Evolutionary conservation across 768 basidiomycete species (phyloP), one percentile per base, ranked within the genome.

Genomic region (Suillus subluteus): DNA sequence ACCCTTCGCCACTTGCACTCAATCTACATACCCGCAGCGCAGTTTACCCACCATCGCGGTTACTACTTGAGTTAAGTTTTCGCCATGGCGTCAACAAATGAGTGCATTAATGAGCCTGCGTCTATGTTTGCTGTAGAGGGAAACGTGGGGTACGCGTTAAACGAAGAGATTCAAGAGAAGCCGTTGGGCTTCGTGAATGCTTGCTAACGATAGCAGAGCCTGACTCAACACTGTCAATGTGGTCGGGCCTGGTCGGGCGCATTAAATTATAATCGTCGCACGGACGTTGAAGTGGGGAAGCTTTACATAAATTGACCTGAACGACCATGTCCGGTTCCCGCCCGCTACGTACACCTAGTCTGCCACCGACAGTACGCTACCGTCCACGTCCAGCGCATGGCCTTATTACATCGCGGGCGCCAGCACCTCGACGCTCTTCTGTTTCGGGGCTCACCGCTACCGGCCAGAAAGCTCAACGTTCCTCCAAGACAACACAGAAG

Each of bases 401-500:
- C 44, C 59, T 62, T 12, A 35, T 62, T 62, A 65, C 62, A 30
- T 2, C 67, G 21, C 58, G 59, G 2, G 4, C 66, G 23, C 50
- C 65, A 41, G 62, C n/a, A 26, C 40, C 71, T 9, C 77, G 79
- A n/a, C 70, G 77, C 9, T 62, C 79, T 4, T 80, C 80, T 12
- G 67, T 75, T 21, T 74, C 79, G 5, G 74, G 77, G 6, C 66
- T 73, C 69, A 73, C 81, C 62, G 73, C 23, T 64, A 75, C 46
- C 56, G 73, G 35, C 62, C 73, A 76, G 1, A 91, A 91, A 73
- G 81, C 84, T 1, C 89, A 91, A 69, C 86, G 96, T 50, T 91
- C 94, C 1, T 94, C 94, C 16, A 98, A 98, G 80, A 95, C 92
- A 0, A 91, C 90, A 1, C 94, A 96, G 71, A 94, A 93, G 73